Evolutionary conservation across 164 flowering plant species (phyloP).

Genomic region (Amborella trichopoda): DNA sequence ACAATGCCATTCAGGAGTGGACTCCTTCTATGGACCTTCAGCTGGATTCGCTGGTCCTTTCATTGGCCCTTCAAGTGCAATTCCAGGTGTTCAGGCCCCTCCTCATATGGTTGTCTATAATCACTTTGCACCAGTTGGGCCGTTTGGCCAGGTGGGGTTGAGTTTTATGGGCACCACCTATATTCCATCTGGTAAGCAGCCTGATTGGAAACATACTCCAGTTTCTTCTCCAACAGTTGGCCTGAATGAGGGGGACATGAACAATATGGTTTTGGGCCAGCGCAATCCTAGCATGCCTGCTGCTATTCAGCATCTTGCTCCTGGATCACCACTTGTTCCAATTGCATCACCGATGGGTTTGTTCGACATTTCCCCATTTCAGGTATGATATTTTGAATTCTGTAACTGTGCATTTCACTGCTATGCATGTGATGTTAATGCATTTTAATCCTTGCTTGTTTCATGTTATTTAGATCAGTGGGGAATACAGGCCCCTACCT

Average conservation of each 20-base stretch:
- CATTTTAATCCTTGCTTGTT: too few species aligned
- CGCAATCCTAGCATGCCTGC: slow-evolving; percentile 43
- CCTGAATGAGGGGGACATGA: slow-evolving; percentile 45
- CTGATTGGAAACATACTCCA: slow-evolving; percentile 89
- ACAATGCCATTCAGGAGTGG: slow-evolving; percentile 68
- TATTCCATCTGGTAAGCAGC: slow-evolving; percentile 85
- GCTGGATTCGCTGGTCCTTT: slow-evolving; percentile 84
- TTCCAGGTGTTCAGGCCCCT: slow-evolving; percentile 81
- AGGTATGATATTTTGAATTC: slow-evolving; percentile 60
- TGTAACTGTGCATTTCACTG: too few species aligned
- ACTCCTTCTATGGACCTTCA: slow-evolving; percentile 84
- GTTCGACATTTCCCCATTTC: slow-evolving; percentile 89
- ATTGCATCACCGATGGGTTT: slow-evolving; percentile 75
- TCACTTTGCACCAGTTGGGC: slow-evolving; percentile 96
- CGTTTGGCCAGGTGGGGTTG: slow-evolving; percentile 89
- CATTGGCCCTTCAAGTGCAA: slow-evolving; percentile 69
- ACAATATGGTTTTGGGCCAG: slow-evolving; percentile 44
- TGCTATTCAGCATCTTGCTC: slow-evolving; percentile 74
- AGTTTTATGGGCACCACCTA: slow-evolving; percentile 94
- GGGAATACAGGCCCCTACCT: too few species aligned
- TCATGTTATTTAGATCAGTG: too few species aligned
- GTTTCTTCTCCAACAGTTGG: slow-evolving; percentile 37
- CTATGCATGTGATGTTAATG: too few species aligned
- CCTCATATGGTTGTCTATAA: slow-evolving; percentile 97
- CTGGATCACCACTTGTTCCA: slow-evolving; percentile 76